These are phyloP conservation scores for peach (Prunus persica) DNA, from an alignment of 306 rosid species.

Conservation along the genomic window DNA sequence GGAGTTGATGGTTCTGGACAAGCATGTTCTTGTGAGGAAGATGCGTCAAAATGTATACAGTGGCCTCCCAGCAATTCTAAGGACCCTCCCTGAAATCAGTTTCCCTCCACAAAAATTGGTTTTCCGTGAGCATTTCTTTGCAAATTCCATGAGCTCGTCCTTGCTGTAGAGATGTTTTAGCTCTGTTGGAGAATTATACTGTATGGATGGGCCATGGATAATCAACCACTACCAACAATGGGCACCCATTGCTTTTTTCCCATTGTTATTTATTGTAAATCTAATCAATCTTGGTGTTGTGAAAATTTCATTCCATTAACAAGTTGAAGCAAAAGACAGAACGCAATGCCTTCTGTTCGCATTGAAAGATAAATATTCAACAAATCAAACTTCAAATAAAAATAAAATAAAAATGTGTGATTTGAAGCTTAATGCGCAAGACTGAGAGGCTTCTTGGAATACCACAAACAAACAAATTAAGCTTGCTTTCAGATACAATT, in stretches of 20 bases:
- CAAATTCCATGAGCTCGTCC: background rate
- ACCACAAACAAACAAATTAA: background rate
- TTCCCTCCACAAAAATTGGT: background rate
- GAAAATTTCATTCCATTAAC: too few species aligned
- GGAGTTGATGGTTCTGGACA: background rate
- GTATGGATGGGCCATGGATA: too few species aligned
- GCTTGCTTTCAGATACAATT: conserved; percentile 6
- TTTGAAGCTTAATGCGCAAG: background rate
- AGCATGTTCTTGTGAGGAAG: background rate
- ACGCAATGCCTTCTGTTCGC: too few species aligned
- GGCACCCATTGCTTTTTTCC: too few species aligned
- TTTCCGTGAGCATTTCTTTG: background rate
- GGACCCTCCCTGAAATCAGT: background rate
- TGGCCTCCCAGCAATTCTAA: background rate
- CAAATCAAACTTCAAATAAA: too few species aligned
- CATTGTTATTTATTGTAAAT: too few species aligned
- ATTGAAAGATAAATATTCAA: too few species aligned
- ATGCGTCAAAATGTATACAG: background rate
- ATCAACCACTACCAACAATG: too few species aligned
- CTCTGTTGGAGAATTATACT: background rate
- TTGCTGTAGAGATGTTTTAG: background rate
- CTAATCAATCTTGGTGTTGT: too few species aligned
- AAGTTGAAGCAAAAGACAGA: background rate
- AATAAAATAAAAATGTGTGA: too few species aligned
- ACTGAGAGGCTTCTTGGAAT: background rate